Percentiles rank a stretch among this genome's conserved stretches.
Evolutionary conservation across 495 filamentous ascomycete species (phyloP).

Genomic region (Durotheca rogersii): DNA sequence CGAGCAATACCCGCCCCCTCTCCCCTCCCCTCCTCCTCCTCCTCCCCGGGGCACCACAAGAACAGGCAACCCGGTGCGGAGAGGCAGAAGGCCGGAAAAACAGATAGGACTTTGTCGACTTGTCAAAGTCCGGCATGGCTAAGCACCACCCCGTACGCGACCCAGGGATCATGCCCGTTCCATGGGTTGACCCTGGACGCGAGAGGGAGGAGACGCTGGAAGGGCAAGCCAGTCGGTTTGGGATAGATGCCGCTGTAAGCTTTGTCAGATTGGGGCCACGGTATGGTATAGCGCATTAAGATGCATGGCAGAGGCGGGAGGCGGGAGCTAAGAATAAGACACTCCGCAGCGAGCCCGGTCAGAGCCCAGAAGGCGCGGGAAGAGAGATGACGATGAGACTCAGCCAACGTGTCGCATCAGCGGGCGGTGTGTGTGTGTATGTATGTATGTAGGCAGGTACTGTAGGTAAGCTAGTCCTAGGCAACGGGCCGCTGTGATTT

Average conservation of each 20-base stretch:
- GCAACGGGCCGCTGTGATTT: constrained; percentile 23
- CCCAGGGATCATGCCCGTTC: constrained; percentile 1
- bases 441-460: constrained; percentile 3
- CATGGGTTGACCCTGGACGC: not conserved
- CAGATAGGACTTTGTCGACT: constrained; percentile 24
- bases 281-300: constrained; percentile 7
- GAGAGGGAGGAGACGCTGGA: constrained; percentile 9
- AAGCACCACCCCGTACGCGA: constrained; percentile 9
- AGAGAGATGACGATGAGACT: constrained; percentile 9
- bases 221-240: constrained; percentile 1
- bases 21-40: too few relatives aligned
- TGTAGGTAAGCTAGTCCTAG: constrained; percentile 8
- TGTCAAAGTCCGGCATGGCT: constrained; percentile 21
- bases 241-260: constrained; percentile 18
- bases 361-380: not conserved
- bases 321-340: constrained; percentile 7
- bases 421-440: constrained; percentile 11
- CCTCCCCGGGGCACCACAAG: too few relatives aligned
- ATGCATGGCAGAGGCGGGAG: constrained; percentile 7
- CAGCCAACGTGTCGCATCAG: constrained; percentile 6
- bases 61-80: too few relatives aligned
- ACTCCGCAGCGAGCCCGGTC: not conserved
- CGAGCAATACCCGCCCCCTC: constrained; percentile 1
- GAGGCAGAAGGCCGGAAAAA: constrained; percentile 19
- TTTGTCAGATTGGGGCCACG: constrained; percentile 25